Base-by-base conservation (phyloP, 768 basidiomycete genomes). In the Lactarius tabidus region DNA sequence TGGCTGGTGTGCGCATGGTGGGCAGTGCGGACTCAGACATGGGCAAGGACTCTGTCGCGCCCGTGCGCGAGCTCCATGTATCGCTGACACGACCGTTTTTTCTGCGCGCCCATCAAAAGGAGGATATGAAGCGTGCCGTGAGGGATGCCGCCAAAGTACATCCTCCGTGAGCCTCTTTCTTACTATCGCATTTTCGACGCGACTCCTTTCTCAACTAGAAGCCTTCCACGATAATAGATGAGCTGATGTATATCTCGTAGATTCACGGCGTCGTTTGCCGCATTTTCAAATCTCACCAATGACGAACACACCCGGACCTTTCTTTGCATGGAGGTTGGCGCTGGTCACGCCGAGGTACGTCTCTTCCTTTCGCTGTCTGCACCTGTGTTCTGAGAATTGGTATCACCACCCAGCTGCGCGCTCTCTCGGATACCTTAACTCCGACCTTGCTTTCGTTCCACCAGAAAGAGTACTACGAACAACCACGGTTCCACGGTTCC, bases 401-500 rank as follows among this genome's bases (percentile, higher is more conserved):
- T 60, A 43, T 57, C 59, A 57, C 56, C 51, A 66, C 60, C n/a
- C 70, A 96, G 95, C 75, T 95, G 15, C 76, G 77, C 64, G 71
- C 73, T 9, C 75, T 94, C 51, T 78, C 84, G 1, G 77, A 83
- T 56, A 77, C 79, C 28, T 75, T 97, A 48, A 78, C 81, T 6
- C 87, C 89, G 1, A 77, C 80, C 8, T 77, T 96, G 54, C 77
- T 76, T 33, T 72, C 75, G 3, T 77, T 92, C 38, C 86, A 88
- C 60, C 89, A 95, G 69, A 86, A 88, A 68, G 81, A 83, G 62
- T 97, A 92, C 75, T 96, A 98, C 76, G 71, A 78, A 38, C 77
- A 84, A 35, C 93, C 95, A 23, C 84, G 87, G 53, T 97, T 95
- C 71, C 95, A 98, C 72, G 83, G 90, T 15, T 95, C 93, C 2